Conservation (phyloP, 2,329 filamentous ascomycete genomes). For the Nemania abortiva region DNA sequence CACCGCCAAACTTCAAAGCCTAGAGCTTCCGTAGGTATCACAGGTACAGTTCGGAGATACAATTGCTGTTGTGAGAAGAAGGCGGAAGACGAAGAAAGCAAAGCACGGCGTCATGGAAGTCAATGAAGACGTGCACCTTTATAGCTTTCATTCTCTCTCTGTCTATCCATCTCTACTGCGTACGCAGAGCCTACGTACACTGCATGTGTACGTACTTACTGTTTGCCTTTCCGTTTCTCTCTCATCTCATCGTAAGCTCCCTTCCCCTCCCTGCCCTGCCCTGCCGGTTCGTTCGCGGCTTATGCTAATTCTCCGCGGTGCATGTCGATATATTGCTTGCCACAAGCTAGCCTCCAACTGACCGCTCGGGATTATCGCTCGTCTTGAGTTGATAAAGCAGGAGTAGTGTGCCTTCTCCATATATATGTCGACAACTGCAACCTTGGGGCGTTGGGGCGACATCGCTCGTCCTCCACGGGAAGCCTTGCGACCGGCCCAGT, state of each 20-base stretch:
- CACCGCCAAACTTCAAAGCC: constrained; percentile 2
- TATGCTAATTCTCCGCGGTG: constrained; percentile 28
- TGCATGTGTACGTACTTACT: not conserved
- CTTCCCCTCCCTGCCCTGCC: constrained; percentile 10
- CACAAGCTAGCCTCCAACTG: constrained; percentile 39
- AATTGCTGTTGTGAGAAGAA: not conserved
- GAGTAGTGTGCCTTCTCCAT: constrained; percentile 25
- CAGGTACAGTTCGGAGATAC: not conserved
- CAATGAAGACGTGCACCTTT: constrained; percentile 10
- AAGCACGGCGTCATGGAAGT: not conserved
- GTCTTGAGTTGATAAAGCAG: constrained; percentile 31
- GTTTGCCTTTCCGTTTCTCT: constrained; percentile 6
- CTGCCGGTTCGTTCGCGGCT: constrained; percentile 27
- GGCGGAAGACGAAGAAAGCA: not conserved
- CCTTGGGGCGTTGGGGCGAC: constrained; percentile 34
- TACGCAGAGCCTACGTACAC: not conserved
- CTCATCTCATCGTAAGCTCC: constrained; percentile 14
- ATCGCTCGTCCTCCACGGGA: constrained; percentile 36
- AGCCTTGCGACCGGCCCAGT: constrained; percentile 24
- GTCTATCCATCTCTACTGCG: not conserved
- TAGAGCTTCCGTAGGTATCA: not conserved
- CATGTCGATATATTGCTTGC: constrained; percentile 22
- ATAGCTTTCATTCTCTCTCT: constrained; percentile 14
- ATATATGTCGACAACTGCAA: constrained; percentile 34
- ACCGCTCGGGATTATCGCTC: constrained; percentile 23